These are phyloP conservation scores for Symbiodinium natans DNA, from an alignment of 73 alveolate genomes.

Conservation along the genomic window DNA sequence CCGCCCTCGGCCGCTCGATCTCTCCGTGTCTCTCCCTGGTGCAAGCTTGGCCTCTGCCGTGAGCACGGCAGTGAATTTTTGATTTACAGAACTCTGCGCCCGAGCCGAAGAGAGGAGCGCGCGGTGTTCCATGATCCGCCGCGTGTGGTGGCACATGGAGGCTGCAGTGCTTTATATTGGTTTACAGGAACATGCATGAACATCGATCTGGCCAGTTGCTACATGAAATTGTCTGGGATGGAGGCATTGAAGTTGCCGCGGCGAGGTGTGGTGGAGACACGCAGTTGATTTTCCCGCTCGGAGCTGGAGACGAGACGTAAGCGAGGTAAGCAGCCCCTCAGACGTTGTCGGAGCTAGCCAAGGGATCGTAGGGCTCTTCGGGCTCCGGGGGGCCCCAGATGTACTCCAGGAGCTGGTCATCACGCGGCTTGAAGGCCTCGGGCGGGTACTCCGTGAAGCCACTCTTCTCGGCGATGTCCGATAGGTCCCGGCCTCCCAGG, in stretches of 20 bases:
- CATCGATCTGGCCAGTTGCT: too few species aligned
- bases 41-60: background rate
- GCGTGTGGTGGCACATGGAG: too few species aligned
- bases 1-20: too few species aligned
- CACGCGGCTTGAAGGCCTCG: conserved; percentile 72
- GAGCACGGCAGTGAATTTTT: background rate
- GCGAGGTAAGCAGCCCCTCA: background rate
- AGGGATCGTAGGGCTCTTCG: background rate
- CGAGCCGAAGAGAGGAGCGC: background rate
- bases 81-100: background rate
- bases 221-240: too few species aligned
- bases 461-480: conserved; percentile 57
- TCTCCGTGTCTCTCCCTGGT: too few species aligned
- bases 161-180: too few species aligned
- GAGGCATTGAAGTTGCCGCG: too few species aligned
- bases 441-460: conserved; percentile 86
- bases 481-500: conserved; percentile 76
- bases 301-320: too few species aligned
- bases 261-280: too few species aligned
- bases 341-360: background rate
- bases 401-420: conserved; percentile 36
- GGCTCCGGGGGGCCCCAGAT: conserved; percentile 36
- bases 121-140: background rate
- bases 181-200: too few species aligned
- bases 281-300: too few species aligned